A percentile compares a stretch with the other conserved stretches of the same genome.
phyloP scores from a whole-genome alignment of 2,329 filamentous ascomycete species.

The Xylaria sp. region DNA sequence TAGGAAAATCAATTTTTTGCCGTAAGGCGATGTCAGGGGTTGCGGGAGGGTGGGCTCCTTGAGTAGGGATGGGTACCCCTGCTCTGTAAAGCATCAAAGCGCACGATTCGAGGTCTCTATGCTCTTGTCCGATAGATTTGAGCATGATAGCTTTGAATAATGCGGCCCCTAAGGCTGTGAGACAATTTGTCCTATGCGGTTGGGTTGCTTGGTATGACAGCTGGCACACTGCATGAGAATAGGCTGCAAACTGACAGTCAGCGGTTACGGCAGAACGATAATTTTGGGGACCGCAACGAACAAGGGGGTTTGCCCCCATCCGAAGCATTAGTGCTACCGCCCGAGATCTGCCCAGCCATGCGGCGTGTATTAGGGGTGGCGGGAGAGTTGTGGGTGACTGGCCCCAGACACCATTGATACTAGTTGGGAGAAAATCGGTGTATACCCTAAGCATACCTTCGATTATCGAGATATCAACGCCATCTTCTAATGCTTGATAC shows the following conservation, averaged over 20 bases:
- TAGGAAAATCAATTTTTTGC: background rate
- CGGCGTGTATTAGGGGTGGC: background rate
- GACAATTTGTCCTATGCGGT: background rate
- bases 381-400: background rate
- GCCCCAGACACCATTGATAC: constrained; percentile 27
- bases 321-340: constrained; percentile 20
- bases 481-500: constrained; percentile 1
- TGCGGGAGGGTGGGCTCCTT: background rate
- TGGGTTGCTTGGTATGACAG: background rate
- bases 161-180: background rate
- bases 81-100: constrained; percentile 8
- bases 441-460: constrained; percentile 14
- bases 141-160: background rate
- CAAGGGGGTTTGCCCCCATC: constrained; percentile 5
- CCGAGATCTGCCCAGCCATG: background rate
- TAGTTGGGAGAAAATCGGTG: background rate
- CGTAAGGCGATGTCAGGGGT: background rate
- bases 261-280: background rate
- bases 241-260: background rate
- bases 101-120: constrained; percentile 7
- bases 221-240: background rate
- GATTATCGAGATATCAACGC: background rate
- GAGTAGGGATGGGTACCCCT: background rate
- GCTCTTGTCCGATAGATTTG: background rate
- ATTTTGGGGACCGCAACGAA: background rate